A percentile compares a stretch with the other conserved stretches of the same genome.
phyloP scores from a whole-genome alignment of 495 filamentous ascomycete species.

The Lepraria neglecta region DNA sequence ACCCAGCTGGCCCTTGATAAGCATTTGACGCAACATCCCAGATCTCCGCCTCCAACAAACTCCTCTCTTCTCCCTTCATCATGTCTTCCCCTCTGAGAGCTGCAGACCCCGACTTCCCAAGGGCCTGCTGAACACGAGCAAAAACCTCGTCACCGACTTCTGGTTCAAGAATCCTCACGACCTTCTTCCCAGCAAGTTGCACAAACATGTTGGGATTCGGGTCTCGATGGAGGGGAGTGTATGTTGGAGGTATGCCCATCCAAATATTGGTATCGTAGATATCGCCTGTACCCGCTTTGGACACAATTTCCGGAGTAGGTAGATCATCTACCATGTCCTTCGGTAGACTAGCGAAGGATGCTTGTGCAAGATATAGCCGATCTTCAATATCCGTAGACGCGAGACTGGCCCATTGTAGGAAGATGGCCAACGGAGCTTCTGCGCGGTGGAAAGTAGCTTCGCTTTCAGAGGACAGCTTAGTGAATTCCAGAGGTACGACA shows the following conservation, averaged over 20 bases:
- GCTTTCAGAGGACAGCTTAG: slow-evolving; percentile 24
- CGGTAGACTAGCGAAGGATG: slow-evolving; percentile 61
- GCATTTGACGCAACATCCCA: slow-evolving; percentile 47
- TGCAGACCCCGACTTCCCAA: slow-evolving; percentile 45
- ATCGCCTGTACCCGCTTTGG: slow-evolving; percentile 58
- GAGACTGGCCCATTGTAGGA: slow-evolving; percentile 48
- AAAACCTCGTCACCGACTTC: slow-evolving; percentile 56
- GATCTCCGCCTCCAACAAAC: slow-evolving; percentile 57
- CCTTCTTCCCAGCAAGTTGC: slow-evolving; percentile 70
- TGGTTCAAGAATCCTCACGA: slow-evolving; percentile 63
- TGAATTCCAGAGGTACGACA: slow-evolving; percentile 55
- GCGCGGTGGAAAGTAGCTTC: slow-evolving; percentile 46
- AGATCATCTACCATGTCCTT: slow-evolving; percentile 54
- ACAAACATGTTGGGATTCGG: slow-evolving; percentile 92
- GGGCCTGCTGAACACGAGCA: slow-evolving; percentile 41
- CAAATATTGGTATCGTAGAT: slow-evolving; percentile 82
- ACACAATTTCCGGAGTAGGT: slow-evolving; percentile 59
- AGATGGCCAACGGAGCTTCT: slow-evolving; percentile 50
- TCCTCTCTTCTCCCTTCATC: slow-evolving; percentile 73
- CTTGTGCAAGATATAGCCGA: slow-evolving; percentile 79
- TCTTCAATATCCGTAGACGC: slow-evolving; percentile 29
- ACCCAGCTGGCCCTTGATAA: neutral
- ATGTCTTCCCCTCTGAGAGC: slow-evolving; percentile 77
- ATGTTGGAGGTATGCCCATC: slow-evolving; percentile 79
- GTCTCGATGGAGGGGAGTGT: slow-evolving; percentile 84